A percentile compares a stretch with the other conserved stretches of the same genome.
Evolutionary conservation across 1,284 basidiomycete species (phyloP).

Genomic region (Bondarzewia mesenterica): DNA sequence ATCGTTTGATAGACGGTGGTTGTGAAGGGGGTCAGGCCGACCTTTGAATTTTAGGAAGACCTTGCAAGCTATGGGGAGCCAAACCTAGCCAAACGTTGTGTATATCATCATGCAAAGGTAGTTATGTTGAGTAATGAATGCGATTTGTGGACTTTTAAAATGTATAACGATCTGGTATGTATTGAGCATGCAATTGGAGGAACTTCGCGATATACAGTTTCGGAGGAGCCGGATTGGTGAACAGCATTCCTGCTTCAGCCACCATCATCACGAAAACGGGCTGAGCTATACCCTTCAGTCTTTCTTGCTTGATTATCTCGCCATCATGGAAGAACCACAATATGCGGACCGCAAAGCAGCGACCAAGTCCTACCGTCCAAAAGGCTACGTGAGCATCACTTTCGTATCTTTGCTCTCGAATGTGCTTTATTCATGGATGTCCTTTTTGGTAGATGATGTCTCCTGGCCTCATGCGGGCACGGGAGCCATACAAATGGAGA

Average conservation of each 20-base stretch:
- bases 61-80: neutral
- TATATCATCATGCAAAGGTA: too few relatives aligned
- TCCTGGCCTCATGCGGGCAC: constrained; percentile 78
- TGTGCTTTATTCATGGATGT: neutral
- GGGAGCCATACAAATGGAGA: constrained; percentile 72
- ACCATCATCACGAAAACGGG: neutral
- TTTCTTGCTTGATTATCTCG: neutral
- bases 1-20: too few relatives aligned
- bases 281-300: neutral
- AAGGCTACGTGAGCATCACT: constrained; percentile 16
- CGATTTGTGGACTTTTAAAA: neutral
- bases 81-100: too few relatives aligned
- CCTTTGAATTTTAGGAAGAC: too few relatives aligned
- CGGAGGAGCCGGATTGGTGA: too few relatives aligned
- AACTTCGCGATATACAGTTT: too few relatives aligned
- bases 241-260: neutral
- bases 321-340: constrained; percentile 9
- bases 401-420: neutral
- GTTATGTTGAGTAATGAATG: neutral
- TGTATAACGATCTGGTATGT: neutral
- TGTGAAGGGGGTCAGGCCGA: too few relatives aligned
- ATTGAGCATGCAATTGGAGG: too few relatives aligned
- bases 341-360: constrained; percentile 15
- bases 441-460: constrained; percentile 61
- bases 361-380: constrained; percentile 16